Evolutionary conservation across 139 green algal genomes (phyloP).

Genomic region (Yamagishiella unicocca): DNA sequence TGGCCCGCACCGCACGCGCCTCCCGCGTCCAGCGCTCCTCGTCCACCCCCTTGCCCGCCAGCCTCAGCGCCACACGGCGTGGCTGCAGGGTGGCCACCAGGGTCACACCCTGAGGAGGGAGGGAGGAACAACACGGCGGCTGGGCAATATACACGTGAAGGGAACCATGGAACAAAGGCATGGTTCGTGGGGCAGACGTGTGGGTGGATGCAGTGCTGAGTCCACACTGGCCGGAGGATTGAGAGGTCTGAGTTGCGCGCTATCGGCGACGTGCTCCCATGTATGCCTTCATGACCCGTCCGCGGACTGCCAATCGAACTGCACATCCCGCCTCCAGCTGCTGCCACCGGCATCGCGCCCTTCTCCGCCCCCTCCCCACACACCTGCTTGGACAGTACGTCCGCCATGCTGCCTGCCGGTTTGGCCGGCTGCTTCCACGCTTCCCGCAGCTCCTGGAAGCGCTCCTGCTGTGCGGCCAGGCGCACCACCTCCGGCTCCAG

Average conservation of each 20-base stretch:
- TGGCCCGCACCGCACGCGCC: neutral
- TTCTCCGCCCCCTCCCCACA: neutral
- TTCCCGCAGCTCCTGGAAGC: slow-evolving; percentile 13
- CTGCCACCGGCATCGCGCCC: neutral
- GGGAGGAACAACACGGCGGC: neutral
- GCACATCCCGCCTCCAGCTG: no score
- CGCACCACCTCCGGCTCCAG: slow-evolving; percentile 45
- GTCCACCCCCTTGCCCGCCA: slow-evolving; percentile 51
- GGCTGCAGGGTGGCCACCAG: slow-evolving; percentile 52
- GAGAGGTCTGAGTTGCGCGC: neutral
- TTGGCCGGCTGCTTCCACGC: slow-evolving; percentile 11
- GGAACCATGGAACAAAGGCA: no score
- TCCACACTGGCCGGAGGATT: neutral
- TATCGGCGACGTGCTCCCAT: neutral
- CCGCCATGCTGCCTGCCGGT: neutral
- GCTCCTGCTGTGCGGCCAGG: neutral
- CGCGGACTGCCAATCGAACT: no score
- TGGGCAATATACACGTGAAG: no score
- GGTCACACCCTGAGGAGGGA: slow-evolving; percentile 46
- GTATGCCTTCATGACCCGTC: neutral
- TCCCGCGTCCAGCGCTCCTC: slow-evolving; percentile 43
- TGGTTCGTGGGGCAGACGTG: neutral
- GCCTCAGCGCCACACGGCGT: slow-evolving; percentile 50
- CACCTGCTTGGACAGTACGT: slow-evolving; percentile 49
- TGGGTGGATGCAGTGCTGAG: neutral